These are phyloP conservation scores for Cucurbita moschata DNA, from an alignment of 306 rosid species.

Conservation along the genomic window DNA sequence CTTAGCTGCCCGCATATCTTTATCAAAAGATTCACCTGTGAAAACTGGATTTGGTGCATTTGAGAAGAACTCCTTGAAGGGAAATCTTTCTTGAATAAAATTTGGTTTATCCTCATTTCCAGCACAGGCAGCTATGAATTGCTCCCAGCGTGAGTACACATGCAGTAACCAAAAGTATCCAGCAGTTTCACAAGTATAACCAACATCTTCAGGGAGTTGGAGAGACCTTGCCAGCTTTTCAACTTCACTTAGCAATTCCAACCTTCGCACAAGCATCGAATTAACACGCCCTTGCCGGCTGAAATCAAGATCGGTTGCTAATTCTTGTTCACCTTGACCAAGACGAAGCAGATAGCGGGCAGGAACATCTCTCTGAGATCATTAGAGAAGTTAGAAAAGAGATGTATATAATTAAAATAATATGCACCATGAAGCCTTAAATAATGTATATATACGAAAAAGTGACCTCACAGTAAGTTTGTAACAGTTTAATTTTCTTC, in stretches of 20 bases:
- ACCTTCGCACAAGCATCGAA: conserved; percentile 84
- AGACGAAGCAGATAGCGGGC: conserved; percentile 98
- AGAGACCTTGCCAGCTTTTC: conserved; percentile 95
- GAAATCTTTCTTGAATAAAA: conserved; percentile 74
- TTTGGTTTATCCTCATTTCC: conserved; percentile 52
- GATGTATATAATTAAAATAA: not conserved
- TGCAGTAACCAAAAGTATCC: conserved; percentile 99
- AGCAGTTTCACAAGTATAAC: conserved; percentile 98
- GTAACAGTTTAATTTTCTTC: not conserved
- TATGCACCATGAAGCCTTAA: not conserved
- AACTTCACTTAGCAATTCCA: conserved; percentile 83
- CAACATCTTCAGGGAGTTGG: conserved; percentile 91
- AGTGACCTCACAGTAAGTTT: not conserved
- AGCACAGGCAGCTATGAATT: conserved; percentile 65
- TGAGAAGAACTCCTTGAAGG: conserved; percentile 82
- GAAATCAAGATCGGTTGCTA: conserved; percentile 96
- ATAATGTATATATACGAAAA: not conserved
- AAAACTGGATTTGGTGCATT: conserved; percentile 54
- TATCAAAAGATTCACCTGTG: conserved; percentile 74
- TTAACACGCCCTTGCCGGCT: conserved; percentile 98
- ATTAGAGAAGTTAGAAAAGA: not conserved
- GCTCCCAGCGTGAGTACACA: conserved; percentile 97
- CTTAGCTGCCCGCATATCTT: conserved; percentile 75
- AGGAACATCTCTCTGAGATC: conserved; percentile 85
- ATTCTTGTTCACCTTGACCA: conserved; percentile 99